Evolutionary conservation across 2,329 filamentous ascomycete genomes (phyloP).

Genomic region (Hypocreales sp.): DNA sequence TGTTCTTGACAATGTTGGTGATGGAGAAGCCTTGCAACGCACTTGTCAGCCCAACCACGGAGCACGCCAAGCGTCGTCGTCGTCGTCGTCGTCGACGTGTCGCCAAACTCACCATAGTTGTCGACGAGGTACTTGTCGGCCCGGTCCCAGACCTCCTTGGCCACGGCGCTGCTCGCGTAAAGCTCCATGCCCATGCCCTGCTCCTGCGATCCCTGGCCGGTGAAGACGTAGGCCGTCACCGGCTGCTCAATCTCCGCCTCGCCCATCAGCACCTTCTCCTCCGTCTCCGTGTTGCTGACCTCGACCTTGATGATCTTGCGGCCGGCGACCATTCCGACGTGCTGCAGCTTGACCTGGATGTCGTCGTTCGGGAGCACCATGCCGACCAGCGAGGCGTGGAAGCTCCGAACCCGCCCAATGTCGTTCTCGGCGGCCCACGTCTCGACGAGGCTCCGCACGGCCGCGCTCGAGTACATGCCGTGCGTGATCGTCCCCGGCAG

Average conservation of each 20-base stretch:
- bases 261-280: conserved; percentile 88
- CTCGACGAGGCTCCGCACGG: conserved; percentile 89
- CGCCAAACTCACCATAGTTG: conserved; percentile 64
- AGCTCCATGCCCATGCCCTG: conserved; percentile 99
- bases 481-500: conserved; percentile 95
- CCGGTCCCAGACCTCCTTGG: conserved; percentile 94
- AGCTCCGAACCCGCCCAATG: conserved; percentile 89
- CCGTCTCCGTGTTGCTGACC: conserved; percentile 85
- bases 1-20: conserved; percentile 98
- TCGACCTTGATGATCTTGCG: conserved; percentile 99
- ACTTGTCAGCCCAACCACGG: not conserved
- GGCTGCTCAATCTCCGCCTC: conserved; percentile 98
- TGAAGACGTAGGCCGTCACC: conserved; percentile 93
- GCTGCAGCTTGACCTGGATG: conserved; percentile 86
- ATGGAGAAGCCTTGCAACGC: conserved; percentile 63
- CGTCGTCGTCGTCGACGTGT: no score
- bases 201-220: conserved; percentile 94
- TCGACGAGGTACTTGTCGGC: conserved; percentile 97
- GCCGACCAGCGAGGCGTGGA: conserved; percentile 90
- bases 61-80: no score
- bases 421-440: conserved; percentile 99
- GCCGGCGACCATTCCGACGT: conserved; percentile 93
- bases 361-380: conserved; percentile 98
- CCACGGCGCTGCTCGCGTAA: conserved; percentile 83
- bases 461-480: conserved; percentile 97